A percentile compares a stretch with the other conserved stretches of the same genome.
phyloP scores from a whole-genome alignment of 331 rosid species.

The Prunus yedoensis region DNA sequence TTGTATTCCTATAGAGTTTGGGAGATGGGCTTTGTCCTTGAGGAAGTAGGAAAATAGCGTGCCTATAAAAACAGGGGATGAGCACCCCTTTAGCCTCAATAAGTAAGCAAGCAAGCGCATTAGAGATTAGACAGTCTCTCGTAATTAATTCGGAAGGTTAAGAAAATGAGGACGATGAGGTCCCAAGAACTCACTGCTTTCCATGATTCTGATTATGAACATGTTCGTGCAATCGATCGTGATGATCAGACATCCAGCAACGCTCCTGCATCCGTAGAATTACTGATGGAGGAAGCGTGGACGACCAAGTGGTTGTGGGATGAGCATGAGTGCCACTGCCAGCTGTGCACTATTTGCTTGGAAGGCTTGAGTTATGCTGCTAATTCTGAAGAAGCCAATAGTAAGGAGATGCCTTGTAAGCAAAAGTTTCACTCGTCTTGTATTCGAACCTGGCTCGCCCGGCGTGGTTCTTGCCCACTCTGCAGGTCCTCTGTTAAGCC shows the following conservation, averaged over 20 bases:
- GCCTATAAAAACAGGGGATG: too few relatives aligned
- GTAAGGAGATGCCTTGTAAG: conserved; percentile 7
- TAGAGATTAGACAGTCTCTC: too few relatives aligned
- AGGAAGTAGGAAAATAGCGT: too few relatives aligned
- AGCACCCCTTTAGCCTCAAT: background rate
- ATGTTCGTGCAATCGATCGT: background rate
- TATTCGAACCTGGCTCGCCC: conserved; percentile 16
- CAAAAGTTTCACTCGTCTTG: conserved; percentile 26
- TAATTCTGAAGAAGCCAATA: background rate
- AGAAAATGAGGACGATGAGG: background rate
- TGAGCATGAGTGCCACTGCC: background rate
- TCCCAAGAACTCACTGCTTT: background rate
- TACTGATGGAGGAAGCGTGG: background rate
- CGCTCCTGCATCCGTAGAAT: background rate
- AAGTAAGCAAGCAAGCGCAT: background rate
- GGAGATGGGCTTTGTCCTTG: background rate
- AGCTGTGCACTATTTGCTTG: conserved; percentile 9
- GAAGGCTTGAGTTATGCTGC: background rate
- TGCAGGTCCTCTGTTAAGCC: conserved; percentile 23
- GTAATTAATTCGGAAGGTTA: too few relatives aligned
- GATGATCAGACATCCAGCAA: background rate
- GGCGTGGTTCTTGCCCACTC: conserved; percentile 6
- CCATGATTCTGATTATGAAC: background rate
- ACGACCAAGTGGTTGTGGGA: background rate
- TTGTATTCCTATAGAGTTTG: background rate